Evolutionary conservation across 179 eudicot genomes (phyloP).

Genomic region (Beta corolliflora): DNA sequence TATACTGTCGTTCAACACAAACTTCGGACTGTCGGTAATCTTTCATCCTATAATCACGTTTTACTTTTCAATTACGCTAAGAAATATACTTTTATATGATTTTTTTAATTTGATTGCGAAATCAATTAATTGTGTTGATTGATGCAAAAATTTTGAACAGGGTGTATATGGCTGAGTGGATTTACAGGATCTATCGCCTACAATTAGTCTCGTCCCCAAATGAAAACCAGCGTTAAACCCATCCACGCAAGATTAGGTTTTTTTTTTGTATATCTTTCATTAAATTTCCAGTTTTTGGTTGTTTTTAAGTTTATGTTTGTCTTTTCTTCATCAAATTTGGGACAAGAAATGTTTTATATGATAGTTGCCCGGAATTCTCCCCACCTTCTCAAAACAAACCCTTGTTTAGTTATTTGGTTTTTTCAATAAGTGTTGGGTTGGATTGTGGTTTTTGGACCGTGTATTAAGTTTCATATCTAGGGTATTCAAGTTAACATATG

Average conservation of each 20-base stretch:
- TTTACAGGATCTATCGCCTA: constrained; percentile 77
- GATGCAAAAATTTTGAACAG: constrained; percentile 25
- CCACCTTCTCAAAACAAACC: no score
- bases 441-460: no score
- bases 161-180: constrained; percentile 74
- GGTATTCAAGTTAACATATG: no score
- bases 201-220: constrained; percentile 85
- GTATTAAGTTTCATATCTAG: no score
- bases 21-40: constrained; percentile 17
- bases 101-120: background rate
- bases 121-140: background rate
- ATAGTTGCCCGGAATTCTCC: background rate
- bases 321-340: background rate
- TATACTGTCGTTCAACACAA: background rate
- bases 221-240: constrained; percentile 86
- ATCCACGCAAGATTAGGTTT: constrained; percentile 75
- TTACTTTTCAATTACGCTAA: background rate
- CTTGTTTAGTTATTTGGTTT: no score
- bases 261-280: background rate
- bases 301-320: background rate
- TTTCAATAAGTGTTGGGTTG: no score
- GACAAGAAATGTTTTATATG: background rate
- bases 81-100: background rate
- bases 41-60: no score
- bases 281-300: background rate